Conservation (phyloP, 495 filamentous ascomycete species). For the Neurospora sp. region DNA sequence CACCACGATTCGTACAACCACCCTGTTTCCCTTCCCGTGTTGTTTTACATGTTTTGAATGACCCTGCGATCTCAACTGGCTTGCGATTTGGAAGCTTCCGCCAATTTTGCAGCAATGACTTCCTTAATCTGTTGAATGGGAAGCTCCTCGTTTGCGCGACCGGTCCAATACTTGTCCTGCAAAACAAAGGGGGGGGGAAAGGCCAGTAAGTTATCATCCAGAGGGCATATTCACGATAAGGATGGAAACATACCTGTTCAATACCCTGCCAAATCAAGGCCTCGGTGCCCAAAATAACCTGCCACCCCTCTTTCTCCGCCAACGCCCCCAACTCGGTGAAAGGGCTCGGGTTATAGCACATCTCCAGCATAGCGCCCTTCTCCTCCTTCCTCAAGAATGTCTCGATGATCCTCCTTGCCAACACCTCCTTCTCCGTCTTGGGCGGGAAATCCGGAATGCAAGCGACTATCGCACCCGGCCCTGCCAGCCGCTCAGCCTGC, state of each 20-base stretch:
- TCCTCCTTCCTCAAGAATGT: slow-evolving; percentile 38
- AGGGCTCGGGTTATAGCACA: slow-evolving; percentile 68
- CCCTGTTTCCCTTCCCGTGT: background rate
- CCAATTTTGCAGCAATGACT: slow-evolving; percentile 32
- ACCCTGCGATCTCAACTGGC: background rate
- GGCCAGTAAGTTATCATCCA: background rate
- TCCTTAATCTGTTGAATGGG: slow-evolving; percentile 45
- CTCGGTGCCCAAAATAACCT: slow-evolving; percentile 59
- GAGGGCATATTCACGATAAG: background rate
- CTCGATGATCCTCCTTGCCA: slow-evolving; percentile 45
- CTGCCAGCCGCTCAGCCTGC: slow-evolving; percentile 45
- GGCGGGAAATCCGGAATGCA: slow-evolving; percentile 64
- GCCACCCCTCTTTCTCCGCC: slow-evolving; percentile 50
- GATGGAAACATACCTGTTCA: slow-evolving; percentile 39
- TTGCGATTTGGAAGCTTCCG: slow-evolving; percentile 12
- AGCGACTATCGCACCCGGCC: slow-evolving; percentile 51
- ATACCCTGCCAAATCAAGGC: slow-evolving; percentile 68
- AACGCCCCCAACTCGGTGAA: slow-evolving; percentile 53
- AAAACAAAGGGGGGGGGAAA: background rate
- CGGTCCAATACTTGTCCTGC: slow-evolving; percentile 51
- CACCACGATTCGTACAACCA: background rate
- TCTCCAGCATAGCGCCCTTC: slow-evolving; percentile 63
- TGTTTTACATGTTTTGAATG: background rate
- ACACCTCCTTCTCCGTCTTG: slow-evolving; percentile 46
- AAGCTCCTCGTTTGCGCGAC: slow-evolving; percentile 39